phyloP scores from a whole-genome alignment of 2,329 filamentous ascomycete species.

The Pyrenophora teres region DNA sequence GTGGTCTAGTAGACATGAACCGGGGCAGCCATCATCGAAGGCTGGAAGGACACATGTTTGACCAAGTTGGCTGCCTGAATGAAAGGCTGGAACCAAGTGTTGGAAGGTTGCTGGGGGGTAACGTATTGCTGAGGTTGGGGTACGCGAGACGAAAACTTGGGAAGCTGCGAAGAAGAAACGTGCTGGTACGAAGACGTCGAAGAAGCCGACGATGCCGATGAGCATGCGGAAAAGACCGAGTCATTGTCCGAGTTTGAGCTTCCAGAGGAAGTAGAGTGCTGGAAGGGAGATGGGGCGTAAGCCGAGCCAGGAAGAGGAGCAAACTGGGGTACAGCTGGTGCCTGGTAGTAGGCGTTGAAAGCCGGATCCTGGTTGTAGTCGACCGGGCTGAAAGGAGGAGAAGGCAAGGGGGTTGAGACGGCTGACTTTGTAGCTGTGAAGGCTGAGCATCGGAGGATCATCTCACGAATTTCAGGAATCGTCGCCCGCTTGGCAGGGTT shows the following conservation, averaged over 20 bases:
- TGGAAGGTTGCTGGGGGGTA: conserved; percentile 38
- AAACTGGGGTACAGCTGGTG: conserved; percentile 33
- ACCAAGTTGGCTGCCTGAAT: conserved; percentile 48
- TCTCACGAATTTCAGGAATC: conserved; percentile 75
- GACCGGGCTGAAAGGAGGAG: conserved; percentile 51
- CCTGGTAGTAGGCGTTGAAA: conserved; percentile 40
- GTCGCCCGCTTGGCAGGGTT: conserved; percentile 83
- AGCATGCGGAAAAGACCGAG: conserved; percentile 48
- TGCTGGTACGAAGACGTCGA: conserved; percentile 45
- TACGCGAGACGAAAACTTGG: conserved; percentile 36
- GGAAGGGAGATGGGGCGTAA: conserved; percentile 36
- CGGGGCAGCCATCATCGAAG: conserved; percentile 42
- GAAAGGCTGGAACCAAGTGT: conserved; percentile 49
- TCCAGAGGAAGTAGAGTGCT: conserved; percentile 44
- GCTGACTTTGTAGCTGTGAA: conserved; percentile 65
- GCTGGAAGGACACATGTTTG: conserved; percentile 50
- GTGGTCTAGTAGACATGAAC: conserved; percentile 44
- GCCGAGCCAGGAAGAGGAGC: conserved; percentile 40
- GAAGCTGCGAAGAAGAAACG: conserved; percentile 29
- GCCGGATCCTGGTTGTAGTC: conserved; percentile 41
- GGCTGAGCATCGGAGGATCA: conserved; percentile 75
- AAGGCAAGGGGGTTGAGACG: conserved; percentile 50
- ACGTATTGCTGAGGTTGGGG: conserved; percentile 42
- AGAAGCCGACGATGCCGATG: conserved; percentile 44
- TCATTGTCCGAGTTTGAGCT: conserved; percentile 48